Conservation (phyloP, 139 green algal species). For the Chlamydomonas incerta region DNA sequence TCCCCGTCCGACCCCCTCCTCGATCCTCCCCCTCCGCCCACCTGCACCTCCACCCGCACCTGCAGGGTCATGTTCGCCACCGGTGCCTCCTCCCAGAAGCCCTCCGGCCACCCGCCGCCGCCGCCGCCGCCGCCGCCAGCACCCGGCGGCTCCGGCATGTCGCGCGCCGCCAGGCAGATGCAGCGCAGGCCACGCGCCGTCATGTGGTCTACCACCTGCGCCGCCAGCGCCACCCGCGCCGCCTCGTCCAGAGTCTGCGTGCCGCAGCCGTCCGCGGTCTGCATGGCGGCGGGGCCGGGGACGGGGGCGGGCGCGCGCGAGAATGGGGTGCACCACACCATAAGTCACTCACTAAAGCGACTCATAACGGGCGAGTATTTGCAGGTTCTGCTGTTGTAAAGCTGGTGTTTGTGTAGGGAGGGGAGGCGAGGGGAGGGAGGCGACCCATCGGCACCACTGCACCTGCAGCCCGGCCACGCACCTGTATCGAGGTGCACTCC, state of each 20-base stretch:
- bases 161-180: conserved; percentile 78
- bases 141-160: conserved; percentile 54
- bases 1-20: too few species aligned
- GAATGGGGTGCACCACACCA: too few species aligned
- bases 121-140: neutral
- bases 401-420: too few species aligned
- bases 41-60: neutral
- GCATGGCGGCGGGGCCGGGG: neutral
- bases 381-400: too few species aligned
- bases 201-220: conserved; percentile 65
- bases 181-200: conserved; percentile 87
- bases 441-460: too few species aligned
- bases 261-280: neutral
- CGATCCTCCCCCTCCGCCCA: neutral
- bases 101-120: neutral
- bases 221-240: conserved; percentile 40
- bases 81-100: conserved; percentile 5
- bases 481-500: conserved; percentile 60
- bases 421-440: neutral
- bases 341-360: too few species aligned
- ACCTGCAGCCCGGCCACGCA: too few species aligned
- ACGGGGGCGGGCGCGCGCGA: too few species aligned
- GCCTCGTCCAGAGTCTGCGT: neutral
- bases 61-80: neutral
- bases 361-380: too few species aligned